phyloP scores from a whole-genome alignment of 163 green algal genomes.

The Scenedesmus sp. region DNA sequence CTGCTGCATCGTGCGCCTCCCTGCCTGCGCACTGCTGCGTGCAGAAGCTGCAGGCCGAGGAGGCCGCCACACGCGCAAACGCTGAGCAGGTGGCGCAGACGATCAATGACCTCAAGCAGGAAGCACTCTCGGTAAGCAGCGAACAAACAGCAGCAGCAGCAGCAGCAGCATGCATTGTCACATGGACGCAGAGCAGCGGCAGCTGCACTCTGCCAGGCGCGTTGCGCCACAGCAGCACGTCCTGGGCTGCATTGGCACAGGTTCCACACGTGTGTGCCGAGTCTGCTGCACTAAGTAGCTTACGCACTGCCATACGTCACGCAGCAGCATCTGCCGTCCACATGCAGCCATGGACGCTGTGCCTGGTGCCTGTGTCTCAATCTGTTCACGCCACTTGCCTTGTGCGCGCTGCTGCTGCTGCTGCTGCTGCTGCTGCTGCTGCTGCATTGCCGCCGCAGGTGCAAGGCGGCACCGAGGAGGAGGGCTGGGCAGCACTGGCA shows the following conservation, averaged over 20 bases:
- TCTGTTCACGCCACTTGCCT: no score
- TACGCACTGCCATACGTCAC: no score
- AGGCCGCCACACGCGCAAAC: neutral
- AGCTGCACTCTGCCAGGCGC: no score
- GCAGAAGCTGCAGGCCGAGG: neutral
- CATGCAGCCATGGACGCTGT: no score
- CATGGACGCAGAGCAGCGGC: no score
- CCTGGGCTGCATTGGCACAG: no score
- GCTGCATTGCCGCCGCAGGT: neutral
- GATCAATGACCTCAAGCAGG: neutral
- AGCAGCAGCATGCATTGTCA: neutral
- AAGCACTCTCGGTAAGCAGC: neutral
- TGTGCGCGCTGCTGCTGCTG: neutral
- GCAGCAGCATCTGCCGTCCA: neutral
- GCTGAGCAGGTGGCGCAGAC: neutral
- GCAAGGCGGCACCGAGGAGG: conserved; percentile 3
- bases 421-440: neutral
- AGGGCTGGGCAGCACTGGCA: neutral
- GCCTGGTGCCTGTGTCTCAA: no score
- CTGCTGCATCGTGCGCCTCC: neutral
- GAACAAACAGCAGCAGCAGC: neutral
- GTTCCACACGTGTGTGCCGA: no score
- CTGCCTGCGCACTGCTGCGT: neutral
- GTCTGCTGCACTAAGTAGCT: no score
- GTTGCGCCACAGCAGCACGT: no score